phyloP scores from a whole-genome alignment of 2,329 filamentous ascomycete genomes.

The Monosporascus sp. region DNA sequence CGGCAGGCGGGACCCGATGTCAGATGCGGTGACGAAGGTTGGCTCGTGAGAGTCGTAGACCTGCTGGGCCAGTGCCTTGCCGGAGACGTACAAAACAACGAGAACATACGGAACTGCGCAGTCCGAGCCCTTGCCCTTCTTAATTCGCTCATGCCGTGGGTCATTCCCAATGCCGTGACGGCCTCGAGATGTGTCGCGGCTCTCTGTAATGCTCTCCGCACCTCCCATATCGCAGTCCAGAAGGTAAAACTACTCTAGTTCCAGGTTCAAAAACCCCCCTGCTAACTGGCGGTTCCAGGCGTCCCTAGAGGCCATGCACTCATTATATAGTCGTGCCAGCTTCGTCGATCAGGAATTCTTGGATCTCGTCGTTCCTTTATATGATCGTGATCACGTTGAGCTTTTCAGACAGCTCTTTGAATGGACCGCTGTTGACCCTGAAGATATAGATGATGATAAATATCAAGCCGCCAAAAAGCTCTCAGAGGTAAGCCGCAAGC shows the following conservation, averaged over 20 bases:
- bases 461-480: slow-evolving; percentile 92
- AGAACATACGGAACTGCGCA: slow-evolving; percentile 64
- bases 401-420: slow-evolving; percentile 70
- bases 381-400: slow-evolving; percentile 63
- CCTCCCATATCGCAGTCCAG: slow-evolving; percentile 65
- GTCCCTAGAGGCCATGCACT: slow-evolving; percentile 76
- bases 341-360: slow-evolving; percentile 75
- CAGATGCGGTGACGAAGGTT: slow-evolving; percentile 76
- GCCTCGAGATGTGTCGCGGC: slow-evolving; percentile 64
- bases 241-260: slow-evolving; percentile 49
- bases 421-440: slow-evolving; percentile 73
- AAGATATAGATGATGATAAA: slow-evolving; percentile 84
- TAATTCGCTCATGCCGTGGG: slow-evolving; percentile 78
- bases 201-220: slow-evolving; percentile 67
- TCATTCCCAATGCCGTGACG: slow-evolving; percentile 75
- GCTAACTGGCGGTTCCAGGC: slow-evolving; percentile 43
- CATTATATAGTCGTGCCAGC: slow-evolving; percentile 69
- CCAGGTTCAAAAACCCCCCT: neutral
- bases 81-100: slow-evolving; percentile 58
- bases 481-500: slow-evolving; percentile 61
- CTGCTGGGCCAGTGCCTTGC: slow-evolving; percentile 70
- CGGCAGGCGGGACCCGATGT: slow-evolving; percentile 64
- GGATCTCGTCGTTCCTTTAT: slow-evolving; percentile 74
- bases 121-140: slow-evolving; percentile 73
- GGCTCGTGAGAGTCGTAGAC: slow-evolving; percentile 71